Base-by-base conservation (phyloP, 2,329 filamentous ascomycete genomes). In the Aspergillus hortae region DNA sequence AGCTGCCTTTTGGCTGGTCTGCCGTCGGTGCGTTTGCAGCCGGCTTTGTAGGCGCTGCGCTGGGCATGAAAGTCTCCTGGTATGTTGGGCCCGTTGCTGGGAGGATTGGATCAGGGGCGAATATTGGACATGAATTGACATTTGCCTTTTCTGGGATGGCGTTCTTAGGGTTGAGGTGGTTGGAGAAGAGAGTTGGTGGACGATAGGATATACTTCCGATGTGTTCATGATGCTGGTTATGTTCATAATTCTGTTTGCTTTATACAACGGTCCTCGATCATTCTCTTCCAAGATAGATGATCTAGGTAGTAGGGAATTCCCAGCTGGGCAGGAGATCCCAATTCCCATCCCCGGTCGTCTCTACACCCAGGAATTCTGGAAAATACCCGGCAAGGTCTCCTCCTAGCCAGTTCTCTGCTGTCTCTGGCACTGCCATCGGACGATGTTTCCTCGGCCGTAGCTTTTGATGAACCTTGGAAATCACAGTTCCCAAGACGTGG, bases 51-150 rank as follows among this genome's bases (percentile, higher is more conserved):
- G 68, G 68, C 2, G 67, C 68, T 23, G 64, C 65, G 3, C 52
- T 71, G 12, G 67, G 67, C 7, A 70, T 71, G 68, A 69, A 66
- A 42, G 62, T 65, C 4, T 53, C 61, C 1, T 70, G 67, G 67
- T 70, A 69, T 58, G 59, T 61, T n/a, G 66, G 54, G 6, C 65
- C 68, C 0, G 59, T 69, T 53, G 66, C 67, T 6, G 56, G 59
- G 2, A 49, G 67, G 46, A 66, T 69, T 52, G 67, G 67, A 17
- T 58, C 58, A 6, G 68, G 68, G 30, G 67, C 66, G 3, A 71
- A 71, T 52, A 58, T 70, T 9, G 67, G 67, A 4, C 67, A 70
- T 55, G 67, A 70, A 47, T 47, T 70, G 48, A 68, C 67, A 4
- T 65, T 65, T 53, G 57, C 56, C 5, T 68, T 69, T 48, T 67